These are phyloP conservation scores for Acanthamoeba sp. DNA, from an alignment of 208 protist species.

Conservation along the genomic window DNA sequence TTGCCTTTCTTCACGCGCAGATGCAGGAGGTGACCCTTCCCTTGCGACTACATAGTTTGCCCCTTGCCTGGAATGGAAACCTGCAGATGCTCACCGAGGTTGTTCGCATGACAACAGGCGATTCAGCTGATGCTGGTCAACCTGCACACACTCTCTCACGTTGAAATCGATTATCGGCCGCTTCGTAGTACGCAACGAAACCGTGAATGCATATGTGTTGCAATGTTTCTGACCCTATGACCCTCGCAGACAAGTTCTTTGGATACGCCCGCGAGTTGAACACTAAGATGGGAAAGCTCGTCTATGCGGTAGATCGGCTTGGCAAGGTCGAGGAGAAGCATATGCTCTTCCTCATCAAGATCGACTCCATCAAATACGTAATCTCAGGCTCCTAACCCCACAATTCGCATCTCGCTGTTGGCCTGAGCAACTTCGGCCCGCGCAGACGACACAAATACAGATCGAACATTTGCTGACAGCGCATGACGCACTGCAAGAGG, in stretches of 20 bases:
- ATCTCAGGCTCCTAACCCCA: too few relatives aligned
- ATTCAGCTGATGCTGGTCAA: constrained; percentile 27
- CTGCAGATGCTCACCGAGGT: background rate
- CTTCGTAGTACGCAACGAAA: constrained; percentile 1
- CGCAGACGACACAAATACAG: background rate
- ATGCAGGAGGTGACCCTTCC: constrained; percentile 1
- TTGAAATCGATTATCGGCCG: constrained; percentile 8
- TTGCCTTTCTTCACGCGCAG: background rate
- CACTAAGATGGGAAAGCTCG: background rate
- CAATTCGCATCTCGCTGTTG: too few relatives aligned
- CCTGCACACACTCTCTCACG: background rate
- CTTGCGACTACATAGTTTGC: background rate
- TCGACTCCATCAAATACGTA: constrained; percentile 21
- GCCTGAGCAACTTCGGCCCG: too few relatives aligned
- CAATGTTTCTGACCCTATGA: background rate
- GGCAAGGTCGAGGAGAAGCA: background rate
- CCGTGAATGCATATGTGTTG: too few relatives aligned
- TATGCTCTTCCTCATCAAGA: background rate
- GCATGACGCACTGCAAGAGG: background rate
- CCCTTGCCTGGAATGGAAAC: too few relatives aligned
- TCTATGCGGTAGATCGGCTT: background rate
- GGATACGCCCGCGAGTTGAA: background rate
- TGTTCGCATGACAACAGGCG: background rate
- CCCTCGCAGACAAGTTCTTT: constrained; percentile 5
- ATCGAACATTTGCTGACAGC: background rate